These are phyloP conservation scores for Trypethelium eluteriae DNA, from an alignment of 495 filamentous ascomycete species.

Conservation along the genomic window DNA sequence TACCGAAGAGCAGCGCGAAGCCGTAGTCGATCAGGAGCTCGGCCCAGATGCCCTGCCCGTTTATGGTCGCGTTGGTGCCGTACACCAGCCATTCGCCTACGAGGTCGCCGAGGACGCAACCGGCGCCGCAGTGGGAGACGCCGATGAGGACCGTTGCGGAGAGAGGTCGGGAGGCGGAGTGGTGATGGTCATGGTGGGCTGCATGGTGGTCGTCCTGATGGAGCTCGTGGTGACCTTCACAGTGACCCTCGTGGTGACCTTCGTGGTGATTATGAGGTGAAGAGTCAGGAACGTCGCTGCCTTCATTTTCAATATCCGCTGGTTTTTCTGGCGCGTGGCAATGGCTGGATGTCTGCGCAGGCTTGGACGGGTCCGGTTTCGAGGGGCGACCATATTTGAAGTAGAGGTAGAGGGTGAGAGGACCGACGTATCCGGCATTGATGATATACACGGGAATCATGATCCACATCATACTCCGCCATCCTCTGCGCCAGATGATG, in stretches of 20 bases:
- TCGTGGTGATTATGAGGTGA: not conserved
- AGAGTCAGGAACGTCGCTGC: not conserved
- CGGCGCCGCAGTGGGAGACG: conserved; percentile 32
- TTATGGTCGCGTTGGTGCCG: conserved; percentile 26
- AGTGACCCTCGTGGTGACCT: not conserved
- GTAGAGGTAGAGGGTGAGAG: conserved; percentile 18
- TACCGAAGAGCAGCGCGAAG: conserved; percentile 31
- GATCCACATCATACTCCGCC: conserved; percentile 19
- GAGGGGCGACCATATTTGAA: conserved; percentile 20
- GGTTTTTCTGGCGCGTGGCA: not conserved
- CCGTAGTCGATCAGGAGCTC: conserved; percentile 28
- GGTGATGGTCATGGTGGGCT: conserved; percentile 17
- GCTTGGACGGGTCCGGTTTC: not conserved
- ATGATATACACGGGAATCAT: conserved; percentile 20
- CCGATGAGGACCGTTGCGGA: conserved; percentile 28
- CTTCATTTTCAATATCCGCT: conserved; percentile 19
- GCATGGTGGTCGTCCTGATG: conserved; percentile 9
- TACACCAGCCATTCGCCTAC: conserved; percentile 36
- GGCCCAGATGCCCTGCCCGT: conserved; percentile 21
- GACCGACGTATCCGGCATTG: conserved; percentile 19
- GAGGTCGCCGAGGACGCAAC: conserved; percentile 31
- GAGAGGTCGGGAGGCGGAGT: conserved; percentile 23
- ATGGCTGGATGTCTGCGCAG: not conserved
- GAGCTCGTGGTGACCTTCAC: not conserved
- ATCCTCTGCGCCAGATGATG: conserved; percentile 17